Evolutionary conservation across 352 stramenopile species (phyloP).

Genomic region (Nothophytophthora sp.): DNA sequence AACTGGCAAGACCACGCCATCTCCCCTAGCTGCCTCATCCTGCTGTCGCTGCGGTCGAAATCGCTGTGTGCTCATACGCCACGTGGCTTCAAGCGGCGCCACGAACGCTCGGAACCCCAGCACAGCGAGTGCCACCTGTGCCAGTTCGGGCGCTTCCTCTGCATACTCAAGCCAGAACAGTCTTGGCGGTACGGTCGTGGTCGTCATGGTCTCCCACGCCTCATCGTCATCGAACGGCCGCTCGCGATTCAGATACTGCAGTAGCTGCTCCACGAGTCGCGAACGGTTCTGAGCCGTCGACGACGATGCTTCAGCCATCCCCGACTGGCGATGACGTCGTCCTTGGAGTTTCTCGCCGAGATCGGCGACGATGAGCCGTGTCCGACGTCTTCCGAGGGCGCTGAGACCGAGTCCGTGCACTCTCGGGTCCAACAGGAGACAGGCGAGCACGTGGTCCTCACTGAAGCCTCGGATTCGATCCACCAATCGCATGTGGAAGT

Average conservation of each 20-base stretch:
- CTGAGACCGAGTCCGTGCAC: constrained; percentile 34
- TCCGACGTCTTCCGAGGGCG: constrained; percentile 31
- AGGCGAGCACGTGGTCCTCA: constrained; percentile 27
- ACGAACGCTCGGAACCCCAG: constrained; percentile 31
- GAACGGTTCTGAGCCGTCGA: not conserved
- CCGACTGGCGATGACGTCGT: not conserved
- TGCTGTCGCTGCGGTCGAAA: constrained; percentile 4
- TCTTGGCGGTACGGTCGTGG: constrained; percentile 20
- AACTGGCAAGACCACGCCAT: not conserved
- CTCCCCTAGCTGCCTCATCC: not conserved
- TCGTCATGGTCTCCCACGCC: constrained; percentile 43
- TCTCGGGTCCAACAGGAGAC: constrained; percentile 38
- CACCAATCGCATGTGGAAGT: constrained; percentile 18
- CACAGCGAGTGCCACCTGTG: constrained; percentile 32
- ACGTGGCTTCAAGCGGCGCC: constrained; percentile 30
- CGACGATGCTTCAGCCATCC: not conserved
- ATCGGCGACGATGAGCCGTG: constrained; percentile 19
- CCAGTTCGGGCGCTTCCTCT: constrained; percentile 29
- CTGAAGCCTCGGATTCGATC: constrained; percentile 16
- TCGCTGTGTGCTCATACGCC: constrained; percentile 5
- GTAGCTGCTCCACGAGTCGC: constrained; percentile 34
- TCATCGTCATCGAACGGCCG: constrained; percentile 41
- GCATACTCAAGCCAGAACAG: constrained; percentile 50
- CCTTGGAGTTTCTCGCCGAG: constrained; percentile 4
- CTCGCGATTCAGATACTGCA: constrained; percentile 39